These are phyloP conservation scores for Lipomyces lipofer DNA, from an alignment of 805 yeast genomes.

Conservation along the genomic window DNA sequence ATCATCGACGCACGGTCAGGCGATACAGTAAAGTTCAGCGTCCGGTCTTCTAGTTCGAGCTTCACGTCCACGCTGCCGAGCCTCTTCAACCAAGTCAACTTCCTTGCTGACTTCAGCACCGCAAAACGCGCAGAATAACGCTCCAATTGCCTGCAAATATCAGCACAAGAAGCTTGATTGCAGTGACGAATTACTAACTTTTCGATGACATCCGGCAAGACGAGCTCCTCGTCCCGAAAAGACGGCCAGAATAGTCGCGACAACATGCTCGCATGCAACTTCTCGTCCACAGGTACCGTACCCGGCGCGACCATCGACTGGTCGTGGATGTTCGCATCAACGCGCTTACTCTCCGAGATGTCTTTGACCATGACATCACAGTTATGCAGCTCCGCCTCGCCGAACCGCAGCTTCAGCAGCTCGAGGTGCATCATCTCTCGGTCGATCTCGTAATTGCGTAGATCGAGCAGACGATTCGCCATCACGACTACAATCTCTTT, in stretches of 20 bases:
- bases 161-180: no score
- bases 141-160: conserved; percentile 40
- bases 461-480: conserved; percentile 54
- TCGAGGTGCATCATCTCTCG: conserved; percentile 45
- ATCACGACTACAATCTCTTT: conserved; percentile 63
- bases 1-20: conserved; percentile 73
- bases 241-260: conserved; percentile 84
- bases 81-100: conserved; percentile 56
- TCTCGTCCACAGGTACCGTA: conserved; percentile 27
- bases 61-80: conserved; percentile 64
- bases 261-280: conserved; percentile 59
- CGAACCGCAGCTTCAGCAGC: conserved; percentile 62
- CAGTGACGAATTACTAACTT: conserved; percentile 24
- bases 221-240: conserved; percentile 47
- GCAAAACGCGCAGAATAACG: conserved; percentile 49
- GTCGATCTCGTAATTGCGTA: conserved; percentile 36
- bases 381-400: conserved; percentile 62
- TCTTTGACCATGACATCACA: conserved; percentile 85
- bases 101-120: conserved; percentile 55
- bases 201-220: conserved; percentile 51
- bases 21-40: conserved; percentile 50
- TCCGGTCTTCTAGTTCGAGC: conserved; percentile 54
- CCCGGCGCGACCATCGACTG: neutral
- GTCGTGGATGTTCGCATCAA: conserved; percentile 46
- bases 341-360: conserved; percentile 54